Percentiles rank a stretch among this genome's conserved stretches.
phyloP scores from a whole-genome alignment of 257 asterid genomes.

The Nicotiana knightiana region DNA sequence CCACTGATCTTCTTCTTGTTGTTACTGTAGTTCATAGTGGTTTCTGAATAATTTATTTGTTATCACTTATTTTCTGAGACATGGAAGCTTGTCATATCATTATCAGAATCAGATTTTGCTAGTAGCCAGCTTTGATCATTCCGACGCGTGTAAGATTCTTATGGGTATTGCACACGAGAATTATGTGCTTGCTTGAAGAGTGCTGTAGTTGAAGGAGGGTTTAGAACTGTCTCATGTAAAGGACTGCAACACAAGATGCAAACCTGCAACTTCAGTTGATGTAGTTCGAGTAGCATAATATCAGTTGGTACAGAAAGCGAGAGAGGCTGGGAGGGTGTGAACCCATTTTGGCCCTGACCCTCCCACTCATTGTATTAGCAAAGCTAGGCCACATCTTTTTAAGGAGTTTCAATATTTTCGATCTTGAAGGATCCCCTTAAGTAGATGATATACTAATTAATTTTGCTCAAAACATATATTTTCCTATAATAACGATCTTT shows the following conservation, averaged over 20 bases:
- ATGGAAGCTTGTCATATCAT: background rate
- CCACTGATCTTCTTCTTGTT: background rate
- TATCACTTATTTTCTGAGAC: background rate
- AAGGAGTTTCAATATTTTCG: background rate
- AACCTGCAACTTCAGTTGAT: background rate
- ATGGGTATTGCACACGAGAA: background rate
- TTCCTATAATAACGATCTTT: background rate
- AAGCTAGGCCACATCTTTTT: background rate
- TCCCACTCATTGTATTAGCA: background rate
- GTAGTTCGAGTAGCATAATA: background rate
- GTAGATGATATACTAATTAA: slow-evolving; percentile 1
- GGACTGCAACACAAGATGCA: background rate
- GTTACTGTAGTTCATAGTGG: background rate
- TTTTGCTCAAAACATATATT: background rate
- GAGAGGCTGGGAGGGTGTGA: background rate
- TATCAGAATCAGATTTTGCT: background rate
- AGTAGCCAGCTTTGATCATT: background rate
- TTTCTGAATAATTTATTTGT: background rate
- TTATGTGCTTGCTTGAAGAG: background rate
- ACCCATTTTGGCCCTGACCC: background rate
- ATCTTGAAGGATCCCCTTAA: background rate
- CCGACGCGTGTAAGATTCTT: background rate
- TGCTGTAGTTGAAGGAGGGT: background rate
- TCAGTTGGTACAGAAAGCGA: background rate
- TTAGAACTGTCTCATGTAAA: background rate